A percentile compares a stretch with the other conserved stretches of the same genome.
Conservation (phyloP, 345 rosid species). For the Pistacia vera region DNA sequence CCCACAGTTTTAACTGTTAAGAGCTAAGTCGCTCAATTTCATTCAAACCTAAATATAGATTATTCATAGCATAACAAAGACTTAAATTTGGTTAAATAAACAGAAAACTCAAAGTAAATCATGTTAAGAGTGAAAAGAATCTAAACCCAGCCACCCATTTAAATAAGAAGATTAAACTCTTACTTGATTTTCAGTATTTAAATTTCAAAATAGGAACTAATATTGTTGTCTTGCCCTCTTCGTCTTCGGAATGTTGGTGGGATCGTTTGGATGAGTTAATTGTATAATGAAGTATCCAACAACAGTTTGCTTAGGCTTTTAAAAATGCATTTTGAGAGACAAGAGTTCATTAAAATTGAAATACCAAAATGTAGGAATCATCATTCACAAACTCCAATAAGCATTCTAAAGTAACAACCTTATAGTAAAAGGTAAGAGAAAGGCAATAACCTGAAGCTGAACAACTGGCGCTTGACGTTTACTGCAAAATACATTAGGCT, state of each 20-base stretch:
- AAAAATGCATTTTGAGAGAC: background rate
- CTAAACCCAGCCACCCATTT: background rate
- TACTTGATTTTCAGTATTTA: background rate
- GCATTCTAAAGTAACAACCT: background rate
- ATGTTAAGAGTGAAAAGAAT: too few species aligned
- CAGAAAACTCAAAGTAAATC: background rate
- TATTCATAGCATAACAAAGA: background rate
- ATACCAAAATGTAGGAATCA: background rate
- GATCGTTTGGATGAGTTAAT: background rate
- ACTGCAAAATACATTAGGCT: constrained; percentile 10
- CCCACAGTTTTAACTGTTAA: background rate
- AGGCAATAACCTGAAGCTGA: constrained; percentile 57
- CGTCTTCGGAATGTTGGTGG: background rate
- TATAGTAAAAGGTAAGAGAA: background rate
- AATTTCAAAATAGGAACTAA: background rate
- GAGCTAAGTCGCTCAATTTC: background rate
- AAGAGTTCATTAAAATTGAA: background rate
- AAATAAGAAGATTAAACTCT: background rate
- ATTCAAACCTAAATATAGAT: background rate
- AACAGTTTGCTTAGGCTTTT: background rate
- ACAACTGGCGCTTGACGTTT: constrained; percentile 29
- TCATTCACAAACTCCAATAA: background rate
- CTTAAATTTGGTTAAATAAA: background rate
- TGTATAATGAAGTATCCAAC: background rate
- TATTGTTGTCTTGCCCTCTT: background rate